Conservation (phyloP, 73 alveolate species). For the Tetrahymena borealis region DNA sequence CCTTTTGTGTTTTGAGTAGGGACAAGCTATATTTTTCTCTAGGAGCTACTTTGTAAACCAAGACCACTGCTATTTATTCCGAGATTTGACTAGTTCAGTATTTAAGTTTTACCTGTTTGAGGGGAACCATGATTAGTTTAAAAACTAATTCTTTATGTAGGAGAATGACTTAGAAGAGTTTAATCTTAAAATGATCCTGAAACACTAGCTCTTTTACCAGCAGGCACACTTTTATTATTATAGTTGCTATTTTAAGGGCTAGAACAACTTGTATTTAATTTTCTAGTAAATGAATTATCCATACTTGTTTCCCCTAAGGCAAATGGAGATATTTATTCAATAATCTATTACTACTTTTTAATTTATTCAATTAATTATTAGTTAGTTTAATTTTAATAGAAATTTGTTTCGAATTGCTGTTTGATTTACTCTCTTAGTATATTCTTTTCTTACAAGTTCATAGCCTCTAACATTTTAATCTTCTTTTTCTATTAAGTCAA, state of each 20-base stretch:
- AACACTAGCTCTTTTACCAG: neutral
- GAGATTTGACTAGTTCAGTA: neutral
- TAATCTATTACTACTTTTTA: neutral
- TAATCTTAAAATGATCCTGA: neutral
- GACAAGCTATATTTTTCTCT: neutral
- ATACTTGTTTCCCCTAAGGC: neutral
- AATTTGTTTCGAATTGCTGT: neutral
- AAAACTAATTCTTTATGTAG: neutral
- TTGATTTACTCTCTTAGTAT: neutral
- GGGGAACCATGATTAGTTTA: neutral
- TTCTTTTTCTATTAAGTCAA: neutral
- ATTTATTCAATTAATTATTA: neutral
- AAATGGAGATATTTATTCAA: neutral
- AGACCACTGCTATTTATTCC: neutral
- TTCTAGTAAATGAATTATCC: neutral
- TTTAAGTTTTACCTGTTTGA: neutral
- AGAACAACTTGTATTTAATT: neutral
- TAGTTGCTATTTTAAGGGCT: neutral
- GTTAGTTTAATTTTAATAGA: neutral
- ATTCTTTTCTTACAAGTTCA: neutral
- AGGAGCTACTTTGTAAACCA: too few relatives aligned
- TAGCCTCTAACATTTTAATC: neutral
- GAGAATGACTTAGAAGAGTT: neutral
- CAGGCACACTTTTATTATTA: too few relatives aligned
- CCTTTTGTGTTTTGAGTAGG: neutral